phyloP scores from a whole-genome alignment of 1,284 basidiomycete species.

The Sporisorium exsertum region DNA sequence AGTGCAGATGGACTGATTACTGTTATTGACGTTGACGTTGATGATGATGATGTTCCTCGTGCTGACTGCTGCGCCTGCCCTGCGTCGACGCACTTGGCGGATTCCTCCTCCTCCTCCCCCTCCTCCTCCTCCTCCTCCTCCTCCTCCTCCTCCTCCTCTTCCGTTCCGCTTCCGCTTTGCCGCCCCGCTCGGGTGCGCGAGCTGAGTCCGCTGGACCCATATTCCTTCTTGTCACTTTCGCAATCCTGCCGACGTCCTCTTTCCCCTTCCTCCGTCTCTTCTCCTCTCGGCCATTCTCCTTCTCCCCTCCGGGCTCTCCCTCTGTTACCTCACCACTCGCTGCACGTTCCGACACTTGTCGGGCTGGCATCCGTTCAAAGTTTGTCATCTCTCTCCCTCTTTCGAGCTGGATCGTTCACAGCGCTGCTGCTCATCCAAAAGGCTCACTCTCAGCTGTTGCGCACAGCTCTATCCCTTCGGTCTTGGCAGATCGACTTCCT shows the following conservation, averaged over 20 bases:
- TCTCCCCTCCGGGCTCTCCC: not conserved
- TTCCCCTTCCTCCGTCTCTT: not conserved
- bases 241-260: not conserved
- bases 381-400: not conserved
- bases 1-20: not conserved
- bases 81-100: not conserved
- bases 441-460: not conserved
- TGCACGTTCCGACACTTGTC: not conserved
- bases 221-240: not conserved
- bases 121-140: not conserved
- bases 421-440: not conserved
- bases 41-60: not conserved
- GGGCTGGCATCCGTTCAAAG: not conserved
- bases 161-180: constrained; percentile 7
- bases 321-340: not conserved
- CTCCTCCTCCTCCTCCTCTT: not conserved
- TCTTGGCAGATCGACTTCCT: not conserved
- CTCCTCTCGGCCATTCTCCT: not conserved
- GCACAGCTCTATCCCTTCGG: not conserved
- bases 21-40: not conserved
- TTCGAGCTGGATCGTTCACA: not conserved
- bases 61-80: not conserved
- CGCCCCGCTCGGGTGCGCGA: not conserved
- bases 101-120: not conserved
- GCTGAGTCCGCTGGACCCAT: not conserved